Evolutionary conservation across 2,329 filamentous ascomycete genomes (phyloP), one percentile per base, ranked within the genome.

Genomic region (Trichoderma atrobrunneum): DNA sequence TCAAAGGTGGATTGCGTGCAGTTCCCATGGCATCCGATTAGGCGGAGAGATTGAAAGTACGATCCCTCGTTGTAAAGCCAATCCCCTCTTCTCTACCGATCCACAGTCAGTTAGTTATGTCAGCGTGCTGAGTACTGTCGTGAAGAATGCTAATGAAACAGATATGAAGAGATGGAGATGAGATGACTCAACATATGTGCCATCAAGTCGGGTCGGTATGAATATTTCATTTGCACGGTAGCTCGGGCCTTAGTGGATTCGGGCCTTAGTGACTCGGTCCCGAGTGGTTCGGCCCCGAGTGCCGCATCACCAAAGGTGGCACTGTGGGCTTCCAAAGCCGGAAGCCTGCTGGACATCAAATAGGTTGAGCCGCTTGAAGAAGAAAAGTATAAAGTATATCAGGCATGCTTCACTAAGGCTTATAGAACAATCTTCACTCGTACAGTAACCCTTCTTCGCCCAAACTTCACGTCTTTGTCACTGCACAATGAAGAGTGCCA

Each of bases 401-500:
- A 51, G 12, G 43, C 5, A 51, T 51, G 43, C 43, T 51, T 51
- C n/a, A 21, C 43, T 0, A 51, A 51, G 43, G n/a, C 10, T 48
- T 21, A 32, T 21, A 21, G 43, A 51, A 21, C 21, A 51, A 21
- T 51, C n/a, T 51, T 51, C n/a, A 51, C 10, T 51, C 43, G 43
- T 51, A 51, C n/a, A 51, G 43, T 51, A 51, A 51, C n/a, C n/a
- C 10, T 51, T 51, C n/a, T 51, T 51, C 43, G 5, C 43, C 43
- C 43, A 51, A 43, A 28, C 24, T 63, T 30, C 12, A n/a, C 60
- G 16, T 43, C 1, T 62, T n/a, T 62, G 34, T 62, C 60, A 14
- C 60, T 43, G 24, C 60, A 43, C 34, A 62, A 63, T 63, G 60
- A 63, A 63, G 34, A 63, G 24, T 63, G 34, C 60, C 60, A 63